These are phyloP conservation scores for Purpureocillium takamizusanense DNA, from an alignment of 2,329 filamentous ascomycete species.

Conservation along the genomic window DNA sequence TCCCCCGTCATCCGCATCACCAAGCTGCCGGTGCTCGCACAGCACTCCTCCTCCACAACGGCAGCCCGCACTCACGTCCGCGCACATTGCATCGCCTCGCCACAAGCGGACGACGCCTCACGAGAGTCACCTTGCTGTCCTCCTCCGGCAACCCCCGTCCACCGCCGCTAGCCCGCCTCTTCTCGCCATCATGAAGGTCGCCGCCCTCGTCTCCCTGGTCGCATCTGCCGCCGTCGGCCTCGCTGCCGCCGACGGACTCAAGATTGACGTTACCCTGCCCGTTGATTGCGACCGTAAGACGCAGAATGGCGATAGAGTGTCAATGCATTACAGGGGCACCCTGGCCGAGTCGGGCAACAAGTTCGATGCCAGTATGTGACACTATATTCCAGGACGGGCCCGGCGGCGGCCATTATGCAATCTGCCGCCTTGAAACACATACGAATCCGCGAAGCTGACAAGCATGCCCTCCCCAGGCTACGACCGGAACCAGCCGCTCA, in stretches of 20 bases:
- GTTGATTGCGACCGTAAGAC: slow-evolving; percentile 76
- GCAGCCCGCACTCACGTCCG: too few relatives aligned
- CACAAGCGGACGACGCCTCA: background rate
- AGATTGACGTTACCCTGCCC: slow-evolving; percentile 66
- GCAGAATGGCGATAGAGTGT: slow-evolving; percentile 65
- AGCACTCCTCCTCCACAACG: too few relatives aligned
- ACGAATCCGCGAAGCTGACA: background rate
- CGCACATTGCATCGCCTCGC: too few relatives aligned
- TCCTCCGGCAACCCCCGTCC: background rate
- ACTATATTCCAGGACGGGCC: slow-evolving; percentile 1
- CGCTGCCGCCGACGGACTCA: slow-evolving; percentile 52
- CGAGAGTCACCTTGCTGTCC: background rate
- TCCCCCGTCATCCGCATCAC: too few relatives aligned
- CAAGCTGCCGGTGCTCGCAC: too few relatives aligned
- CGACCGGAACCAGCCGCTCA: slow-evolving; percentile 65
- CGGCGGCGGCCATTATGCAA: slow-evolving; percentile 6
- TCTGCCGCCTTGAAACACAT: background rate
- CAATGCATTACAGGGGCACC: slow-evolving; percentile 84
- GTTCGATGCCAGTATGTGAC: slow-evolving; percentile 64
- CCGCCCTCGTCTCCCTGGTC: slow-evolving; percentile 39
- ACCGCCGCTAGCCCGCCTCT: slow-evolving; percentile 1
- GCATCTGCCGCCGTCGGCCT: slow-evolving; percentile 41
- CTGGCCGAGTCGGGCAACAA: slow-evolving; percentile 63
- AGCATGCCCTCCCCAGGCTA: slow-evolving; percentile 41
- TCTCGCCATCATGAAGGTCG: slow-evolving; percentile 35